Evolutionary conservation across 495 filamentous ascomycete species (phyloP).

Genomic region (Penicillium manginii): DNA sequence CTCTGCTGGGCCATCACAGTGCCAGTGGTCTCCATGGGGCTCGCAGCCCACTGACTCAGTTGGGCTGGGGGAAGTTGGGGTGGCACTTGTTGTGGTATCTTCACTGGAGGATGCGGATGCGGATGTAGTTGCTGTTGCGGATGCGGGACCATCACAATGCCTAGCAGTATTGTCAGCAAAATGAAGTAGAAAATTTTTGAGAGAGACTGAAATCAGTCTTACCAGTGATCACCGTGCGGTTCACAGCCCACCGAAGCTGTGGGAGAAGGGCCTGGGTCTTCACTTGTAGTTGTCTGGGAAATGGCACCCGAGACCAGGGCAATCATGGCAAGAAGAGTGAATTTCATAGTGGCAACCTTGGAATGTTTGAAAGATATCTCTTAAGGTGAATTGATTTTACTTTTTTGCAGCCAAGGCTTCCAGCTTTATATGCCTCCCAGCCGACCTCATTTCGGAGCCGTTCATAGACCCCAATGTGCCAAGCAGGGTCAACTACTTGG

Average conservation of each 20-base stretch:
- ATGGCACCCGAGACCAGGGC: constrained; percentile 19
- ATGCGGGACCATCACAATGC: constrained; percentile 24
- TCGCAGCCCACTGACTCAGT: constrained; percentile 34
- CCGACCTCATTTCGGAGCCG: background rate
- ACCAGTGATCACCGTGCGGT: constrained; percentile 40
- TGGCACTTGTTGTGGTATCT: constrained; percentile 5
- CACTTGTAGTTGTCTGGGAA: constrained; percentile 7
- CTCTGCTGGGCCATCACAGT: constrained; percentile 31
- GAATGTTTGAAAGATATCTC: background rate
- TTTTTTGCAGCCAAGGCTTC: background rate
- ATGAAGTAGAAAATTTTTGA: background rate
- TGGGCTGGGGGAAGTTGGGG: constrained; percentile 24
- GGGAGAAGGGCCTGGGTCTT: constrained; percentile 31
- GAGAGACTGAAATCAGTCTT: constrained; percentile 1
- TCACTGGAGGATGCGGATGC: constrained; percentile 9
- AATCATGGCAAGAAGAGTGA: constrained; percentile 20
- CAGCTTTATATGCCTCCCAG: background rate
- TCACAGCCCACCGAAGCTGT: constrained; percentile 36
- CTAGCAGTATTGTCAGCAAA: background rate
- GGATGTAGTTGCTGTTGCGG: constrained; percentile 10
- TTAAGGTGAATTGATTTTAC: background rate
- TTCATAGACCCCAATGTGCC: background rate
- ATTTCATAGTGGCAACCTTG: background rate
- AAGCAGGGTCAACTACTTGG: background rate
- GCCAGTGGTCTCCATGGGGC: constrained; percentile 36